A percentile compares a stretch with the other conserved stretches of the same genome.
Conservation (phyloP, 2,329 filamentous ascomycete genomes). For the Phialophora chinensis region DNA sequence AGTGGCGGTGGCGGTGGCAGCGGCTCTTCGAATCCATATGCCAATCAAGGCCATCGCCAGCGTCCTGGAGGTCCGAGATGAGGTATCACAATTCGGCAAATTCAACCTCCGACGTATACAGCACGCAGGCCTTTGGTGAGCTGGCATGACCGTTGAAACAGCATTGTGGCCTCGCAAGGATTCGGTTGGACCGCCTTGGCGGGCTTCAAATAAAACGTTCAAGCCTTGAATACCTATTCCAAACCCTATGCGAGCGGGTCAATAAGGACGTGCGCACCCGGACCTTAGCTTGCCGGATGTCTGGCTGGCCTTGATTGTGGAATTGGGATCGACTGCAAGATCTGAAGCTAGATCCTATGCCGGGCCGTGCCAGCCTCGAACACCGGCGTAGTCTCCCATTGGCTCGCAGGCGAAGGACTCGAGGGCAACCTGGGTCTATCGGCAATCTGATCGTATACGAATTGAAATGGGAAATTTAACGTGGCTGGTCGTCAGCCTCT, state of each 20-base stretch:
- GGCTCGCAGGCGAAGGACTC: conserved; percentile 2
- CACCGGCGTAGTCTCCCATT: conserved; percentile 13
- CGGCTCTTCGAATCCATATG: conserved; percentile 32
- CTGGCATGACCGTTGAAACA: background rate
- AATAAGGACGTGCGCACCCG: background rate
- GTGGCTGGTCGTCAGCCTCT: conserved; percentile 27
- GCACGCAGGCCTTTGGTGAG: background rate
- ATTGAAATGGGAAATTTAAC: background rate
- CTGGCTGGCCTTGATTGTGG: background rate
- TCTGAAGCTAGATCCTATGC: conserved; percentile 13
- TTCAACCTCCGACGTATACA: background rate
- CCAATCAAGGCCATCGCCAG: conserved; percentile 32
- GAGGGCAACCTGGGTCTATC: conserved; percentile 21
- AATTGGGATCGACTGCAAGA: conserved; percentile 2
- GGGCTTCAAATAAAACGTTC: conserved; percentile 1
- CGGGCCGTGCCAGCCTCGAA: conserved; percentile 29
- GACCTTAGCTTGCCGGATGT: background rate
- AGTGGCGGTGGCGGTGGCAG: conserved; percentile 17
- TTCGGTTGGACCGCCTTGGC: background rate
- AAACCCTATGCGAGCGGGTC: background rate
- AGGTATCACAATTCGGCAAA: conserved; percentile 5
- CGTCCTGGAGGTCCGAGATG: conserved; percentile 37
- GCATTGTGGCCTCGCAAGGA: background rate
- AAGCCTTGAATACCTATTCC: background rate
- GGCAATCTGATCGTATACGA: conserved; percentile 30